A percentile compares a stretch with the other conserved stretches of the same genome.
Evolutionary conservation across 257 asterid genomes (phyloP).

Genomic region (Capsicum chinense): DNA sequence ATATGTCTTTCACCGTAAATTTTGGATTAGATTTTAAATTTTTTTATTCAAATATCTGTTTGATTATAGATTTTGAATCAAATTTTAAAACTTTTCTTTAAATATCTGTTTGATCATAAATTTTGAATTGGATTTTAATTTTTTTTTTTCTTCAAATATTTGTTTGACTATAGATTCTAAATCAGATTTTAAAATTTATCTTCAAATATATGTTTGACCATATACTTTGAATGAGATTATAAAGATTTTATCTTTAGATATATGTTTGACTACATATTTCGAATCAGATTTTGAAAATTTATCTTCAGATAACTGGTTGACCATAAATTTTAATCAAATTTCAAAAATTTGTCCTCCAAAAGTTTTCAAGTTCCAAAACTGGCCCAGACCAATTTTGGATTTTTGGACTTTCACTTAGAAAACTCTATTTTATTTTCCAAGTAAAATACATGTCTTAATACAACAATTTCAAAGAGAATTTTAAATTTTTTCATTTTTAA

Average conservation of each 20-base stretch:
- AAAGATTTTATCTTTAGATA: background rate
- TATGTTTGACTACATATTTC: background rate
- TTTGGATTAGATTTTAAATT: no score
- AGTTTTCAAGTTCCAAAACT: background rate
- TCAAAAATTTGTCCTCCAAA: background rate
- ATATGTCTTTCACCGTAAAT: no score
- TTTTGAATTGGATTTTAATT: background rate
- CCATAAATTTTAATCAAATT: background rate
- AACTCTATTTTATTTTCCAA: no score
- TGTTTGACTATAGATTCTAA: no score
- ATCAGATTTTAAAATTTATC: background rate
- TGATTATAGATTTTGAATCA: background rate
- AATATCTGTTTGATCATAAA: background rate
- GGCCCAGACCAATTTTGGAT: no score
- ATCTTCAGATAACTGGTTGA: background rate
- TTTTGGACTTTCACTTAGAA: no score
- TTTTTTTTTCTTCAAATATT: accelerated
- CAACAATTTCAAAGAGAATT: no score
- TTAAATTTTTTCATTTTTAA: no score
- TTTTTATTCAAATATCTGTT: background rate
- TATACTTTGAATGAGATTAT: no score
- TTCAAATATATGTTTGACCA: background rate
- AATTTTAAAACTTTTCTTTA: background rate
- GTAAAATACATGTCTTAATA: no score
- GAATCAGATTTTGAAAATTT: background rate